Evolutionary conservation across 345 rosid species (phyloP), one percentile per base, ranked within the genome.

Genomic region (Rhodamnia rubescens): DNA sequence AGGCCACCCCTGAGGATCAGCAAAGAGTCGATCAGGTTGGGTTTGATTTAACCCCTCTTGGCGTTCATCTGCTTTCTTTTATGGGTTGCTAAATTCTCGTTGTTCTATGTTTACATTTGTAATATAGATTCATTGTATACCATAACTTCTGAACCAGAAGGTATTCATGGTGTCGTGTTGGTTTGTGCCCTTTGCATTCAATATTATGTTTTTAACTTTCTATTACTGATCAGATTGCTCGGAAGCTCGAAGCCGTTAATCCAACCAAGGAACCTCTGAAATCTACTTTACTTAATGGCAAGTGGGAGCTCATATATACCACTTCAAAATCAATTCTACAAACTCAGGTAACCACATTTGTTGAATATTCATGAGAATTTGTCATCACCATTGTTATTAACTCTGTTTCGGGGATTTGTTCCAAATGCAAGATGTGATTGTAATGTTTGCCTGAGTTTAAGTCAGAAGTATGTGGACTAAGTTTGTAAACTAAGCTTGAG

Each of bases 301-400:
- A 97, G 89, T 95, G 99, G 98, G 98, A 97, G 91, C 98, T 97
- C 85, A 88, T 95, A 81, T 95, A 94, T 85, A 97, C 99, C 22
- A 97, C 99, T 52, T 97, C 98, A 57, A 88, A 88, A 81, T 95
- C 98, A 6, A 95, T 97, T 88, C 87, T 95, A 85, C 98, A 95
- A 84, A 95, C 95, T 26, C 88, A 95, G 95, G 98, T 95, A 75
- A 84, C 59, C 44, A 56, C 22, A 24, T 22, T 47, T 40, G 32
- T 29, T 27, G 29, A 15, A 16, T 57, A 16, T 57, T n/a, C n/a
- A 3, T 1, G 57, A 83, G 20, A 32, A 32, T 42, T 61, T 32
- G 5, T 56, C 57, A 53, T 32, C 7, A 53, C 57, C 57, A 4
- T 20, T 16, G 22, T 53, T 40, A 82, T 51, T n/a, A 53, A 44